phyloP scores from a whole-genome alignment of 2,329 filamentous ascomycete species.

The Colletotrichum lini region DNA sequence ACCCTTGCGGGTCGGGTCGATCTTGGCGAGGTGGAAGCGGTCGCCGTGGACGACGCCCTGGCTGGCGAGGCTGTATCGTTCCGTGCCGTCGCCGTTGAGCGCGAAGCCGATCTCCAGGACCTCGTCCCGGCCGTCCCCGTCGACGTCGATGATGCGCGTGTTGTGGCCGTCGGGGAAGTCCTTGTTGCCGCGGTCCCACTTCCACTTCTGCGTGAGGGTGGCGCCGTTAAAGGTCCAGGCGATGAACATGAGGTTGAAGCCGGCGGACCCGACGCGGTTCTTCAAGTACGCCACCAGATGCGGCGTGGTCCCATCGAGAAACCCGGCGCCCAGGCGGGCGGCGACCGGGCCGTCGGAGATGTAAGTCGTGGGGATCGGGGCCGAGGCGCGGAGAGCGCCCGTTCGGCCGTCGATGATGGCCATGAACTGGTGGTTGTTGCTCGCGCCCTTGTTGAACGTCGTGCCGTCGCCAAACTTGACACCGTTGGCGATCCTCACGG shows the following conservation, averaged over 20 bases:
- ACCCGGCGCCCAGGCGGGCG: slow-evolving; percentile 43
- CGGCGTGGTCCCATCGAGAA: slow-evolving; percentile 42
- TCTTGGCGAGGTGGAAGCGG: slow-evolving; percentile 46
- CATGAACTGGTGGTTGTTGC: slow-evolving; percentile 43
- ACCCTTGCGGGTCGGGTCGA: slow-evolving; percentile 43
- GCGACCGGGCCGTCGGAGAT: slow-evolving; percentile 38
- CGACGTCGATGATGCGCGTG: slow-evolving; percentile 45
- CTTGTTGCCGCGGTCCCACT: slow-evolving; percentile 42
- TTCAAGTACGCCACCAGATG: slow-evolving; percentile 44
- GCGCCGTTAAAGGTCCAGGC: slow-evolving; percentile 45
- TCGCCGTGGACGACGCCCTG: slow-evolving; percentile 45
- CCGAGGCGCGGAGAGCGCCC: slow-evolving; percentile 38
- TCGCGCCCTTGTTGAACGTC: slow-evolving; percentile 34
- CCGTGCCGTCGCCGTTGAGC: slow-evolving; percentile 44
- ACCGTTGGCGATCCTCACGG: slow-evolving; percentile 45
- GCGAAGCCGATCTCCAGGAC: slow-evolving; percentile 45
- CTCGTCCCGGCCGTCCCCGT: slow-evolving; percentile 44
- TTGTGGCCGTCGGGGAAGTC: slow-evolving; percentile 45
- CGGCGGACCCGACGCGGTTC: slow-evolving; percentile 39
- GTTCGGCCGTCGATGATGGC: slow-evolving; percentile 44
- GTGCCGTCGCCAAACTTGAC: slow-evolving; percentile 44
- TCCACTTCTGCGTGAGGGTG: slow-evolving; percentile 43
- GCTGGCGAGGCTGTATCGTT: slow-evolving; percentile 42
- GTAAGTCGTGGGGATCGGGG: slow-evolving; percentile 31
- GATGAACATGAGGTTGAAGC: slow-evolving; percentile 37